Conservation (phyloP, 2,329 filamentous ascomycete genomes). For the Aureobasidium lini region DNA sequence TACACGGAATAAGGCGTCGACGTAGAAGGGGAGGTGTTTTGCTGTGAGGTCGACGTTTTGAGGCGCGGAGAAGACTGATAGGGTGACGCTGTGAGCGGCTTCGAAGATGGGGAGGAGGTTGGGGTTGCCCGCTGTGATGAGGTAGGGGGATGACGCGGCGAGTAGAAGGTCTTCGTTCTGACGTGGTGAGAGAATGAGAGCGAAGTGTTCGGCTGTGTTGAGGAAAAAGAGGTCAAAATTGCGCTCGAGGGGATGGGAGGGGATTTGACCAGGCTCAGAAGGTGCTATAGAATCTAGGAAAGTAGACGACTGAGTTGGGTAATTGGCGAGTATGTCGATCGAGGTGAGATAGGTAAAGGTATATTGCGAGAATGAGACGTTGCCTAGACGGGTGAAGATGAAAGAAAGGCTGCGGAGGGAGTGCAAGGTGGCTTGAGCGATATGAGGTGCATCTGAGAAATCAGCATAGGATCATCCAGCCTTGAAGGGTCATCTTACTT, state of each 20-base stretch:
- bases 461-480: background rate
- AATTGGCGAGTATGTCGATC: constrained; percentile 72
- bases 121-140: constrained; percentile 52
- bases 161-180: constrained; percentile 67
- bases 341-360: constrained; percentile 75
- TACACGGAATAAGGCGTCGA: constrained; percentile 69
- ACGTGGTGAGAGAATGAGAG: constrained; percentile 57
- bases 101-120: constrained; percentile 70
- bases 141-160: constrained; percentile 65
- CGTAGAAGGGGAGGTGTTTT: constrained; percentile 71
- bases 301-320: constrained; percentile 55
- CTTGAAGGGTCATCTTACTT: constrained; percentile 32
- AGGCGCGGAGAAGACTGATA: constrained; percentile 73
- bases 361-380: constrained; percentile 72
- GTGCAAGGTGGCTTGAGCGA: constrained; percentile 65
- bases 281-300: constrained; percentile 61
- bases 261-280: constrained; percentile 47
- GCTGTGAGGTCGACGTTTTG: constrained; percentile 65
- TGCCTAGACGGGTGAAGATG: constrained; percentile 66
- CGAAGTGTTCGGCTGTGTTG: constrained; percentile 77
- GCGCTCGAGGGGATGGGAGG: constrained; percentile 58
- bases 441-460: constrained; percentile 48
- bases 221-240: constrained; percentile 82
- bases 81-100: constrained; percentile 73
- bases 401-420: constrained; percentile 74